Percentiles rank a stretch among this genome's conserved stretches.
Conservation (phyloP, 495 filamentous ascomycete genomes). For the Aspergillus wentii region DNA sequence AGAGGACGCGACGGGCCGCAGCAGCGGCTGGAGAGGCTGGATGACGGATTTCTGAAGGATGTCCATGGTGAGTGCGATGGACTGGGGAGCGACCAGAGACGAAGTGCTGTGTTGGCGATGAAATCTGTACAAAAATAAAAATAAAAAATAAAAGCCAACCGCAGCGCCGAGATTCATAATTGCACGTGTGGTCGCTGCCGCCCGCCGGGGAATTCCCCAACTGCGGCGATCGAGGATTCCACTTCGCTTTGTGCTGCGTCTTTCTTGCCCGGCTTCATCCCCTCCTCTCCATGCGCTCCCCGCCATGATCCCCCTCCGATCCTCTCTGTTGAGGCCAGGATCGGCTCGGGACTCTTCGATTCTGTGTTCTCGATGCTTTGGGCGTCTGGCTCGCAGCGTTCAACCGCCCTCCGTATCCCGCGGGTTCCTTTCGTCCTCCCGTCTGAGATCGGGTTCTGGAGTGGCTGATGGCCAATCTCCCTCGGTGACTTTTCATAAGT, state of each 20-base stretch:
- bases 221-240: constrained; percentile 15
- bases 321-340: constrained; percentile 31
- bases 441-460: constrained; percentile 24
- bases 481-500: constrained; percentile 25
- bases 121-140: background rate
- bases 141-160: no score
- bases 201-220: constrained; percentile 24
- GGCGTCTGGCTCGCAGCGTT: constrained; percentile 10
- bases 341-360: constrained; percentile 24
- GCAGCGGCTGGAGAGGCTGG: constrained; percentile 55
- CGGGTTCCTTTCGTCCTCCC: constrained; percentile 29
- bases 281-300: constrained; percentile 8
- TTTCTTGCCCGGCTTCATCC: constrained; percentile 5
- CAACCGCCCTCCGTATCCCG: constrained; percentile 18
- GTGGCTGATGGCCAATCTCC: constrained; percentile 22
- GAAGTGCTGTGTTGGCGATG: background rate
- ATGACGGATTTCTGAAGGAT: constrained; percentile 46
- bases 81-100: background rate
- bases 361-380: constrained; percentile 31
- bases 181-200: constrained; percentile 32
- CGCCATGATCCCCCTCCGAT: constrained; percentile 41
- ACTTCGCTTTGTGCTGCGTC: constrained; percentile 11
- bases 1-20: constrained; percentile 73
- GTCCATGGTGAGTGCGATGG: constrained; percentile 27
- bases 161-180: no score